phyloP scores from a whole-genome alignment of 148 eudicot genomes.

The Rhododendron williamsianum region DNA sequence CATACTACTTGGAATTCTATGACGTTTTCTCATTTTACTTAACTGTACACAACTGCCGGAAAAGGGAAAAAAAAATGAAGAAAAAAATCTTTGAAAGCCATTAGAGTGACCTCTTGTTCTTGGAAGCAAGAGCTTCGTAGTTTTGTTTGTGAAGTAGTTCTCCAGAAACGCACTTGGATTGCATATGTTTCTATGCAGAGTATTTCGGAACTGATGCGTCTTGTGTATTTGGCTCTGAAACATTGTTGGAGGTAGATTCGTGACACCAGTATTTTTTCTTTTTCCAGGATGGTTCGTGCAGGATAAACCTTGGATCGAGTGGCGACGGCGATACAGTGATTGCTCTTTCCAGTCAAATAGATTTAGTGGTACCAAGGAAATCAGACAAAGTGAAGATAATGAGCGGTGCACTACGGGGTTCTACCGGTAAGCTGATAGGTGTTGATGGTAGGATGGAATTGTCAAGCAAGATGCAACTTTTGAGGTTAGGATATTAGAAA shows the following conservation, averaged over 20 bases:
- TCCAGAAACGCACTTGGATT: neutral
- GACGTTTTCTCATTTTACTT: neutral
- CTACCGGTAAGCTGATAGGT: constrained; percentile 83
- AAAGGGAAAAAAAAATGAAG: neutral
- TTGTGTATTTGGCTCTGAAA: neutral
- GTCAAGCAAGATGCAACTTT: constrained; percentile 79
- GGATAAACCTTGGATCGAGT: constrained; percentile 62
- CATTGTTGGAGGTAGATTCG: neutral
- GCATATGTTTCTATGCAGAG: neutral
- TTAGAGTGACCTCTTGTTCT: neutral
- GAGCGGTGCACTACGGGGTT: constrained; percentile 87
- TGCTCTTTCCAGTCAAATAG: constrained; percentile 57
- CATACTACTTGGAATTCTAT: neutral
- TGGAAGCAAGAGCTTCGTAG: neutral
- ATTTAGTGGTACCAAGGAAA: constrained; percentile 66
- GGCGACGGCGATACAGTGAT: constrained; percentile 62
- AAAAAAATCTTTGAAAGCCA: neutral
- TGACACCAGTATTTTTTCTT: neutral
- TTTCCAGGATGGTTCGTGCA: constrained; percentile 85
- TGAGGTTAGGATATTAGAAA: constrained; percentile 87
- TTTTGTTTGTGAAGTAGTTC: neutral
- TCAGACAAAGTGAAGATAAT: constrained; percentile 80
- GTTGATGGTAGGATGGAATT: constrained; percentile 91
- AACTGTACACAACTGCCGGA: neutral
- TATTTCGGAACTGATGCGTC: neutral